These are phyloP conservation scores for Chlamydomonas sp. DNA, from an alignment of 139 green algal species.

Conservation along the genomic window DNA sequence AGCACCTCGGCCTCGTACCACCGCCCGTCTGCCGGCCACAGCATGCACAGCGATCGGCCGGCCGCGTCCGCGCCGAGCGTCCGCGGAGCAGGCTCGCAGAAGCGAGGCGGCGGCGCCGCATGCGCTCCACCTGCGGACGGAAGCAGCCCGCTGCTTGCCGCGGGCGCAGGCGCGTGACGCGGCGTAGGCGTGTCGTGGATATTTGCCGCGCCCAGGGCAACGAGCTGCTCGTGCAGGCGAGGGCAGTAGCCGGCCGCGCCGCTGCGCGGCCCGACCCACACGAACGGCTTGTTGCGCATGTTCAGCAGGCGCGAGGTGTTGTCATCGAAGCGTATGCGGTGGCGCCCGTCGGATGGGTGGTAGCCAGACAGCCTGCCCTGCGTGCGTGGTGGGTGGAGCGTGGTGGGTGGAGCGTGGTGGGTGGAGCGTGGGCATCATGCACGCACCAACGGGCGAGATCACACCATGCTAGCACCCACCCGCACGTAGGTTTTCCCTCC, in stretches of 20 bases:
- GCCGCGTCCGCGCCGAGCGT: background rate
- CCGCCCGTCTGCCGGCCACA: constrained; percentile 30
- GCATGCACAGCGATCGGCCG: constrained; percentile 35
- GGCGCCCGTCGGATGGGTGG: background rate
- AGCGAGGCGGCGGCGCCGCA: background rate
- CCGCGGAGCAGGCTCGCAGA: background rate
- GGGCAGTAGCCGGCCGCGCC: constrained; percentile 21
- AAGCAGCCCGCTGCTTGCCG: background rate
- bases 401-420: too few relatives aligned
- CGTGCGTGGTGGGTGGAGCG: too few relatives aligned
- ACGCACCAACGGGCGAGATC: too few relatives aligned
- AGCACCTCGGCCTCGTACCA: constrained; percentile 45
- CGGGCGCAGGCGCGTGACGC: too few relatives aligned
- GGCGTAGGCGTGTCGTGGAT: background rate
- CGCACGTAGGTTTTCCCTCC: too few relatives aligned
- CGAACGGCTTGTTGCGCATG: constrained; percentile 17
- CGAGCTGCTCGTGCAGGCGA: background rate
- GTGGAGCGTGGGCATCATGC: too few relatives aligned
- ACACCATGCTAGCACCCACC: too few relatives aligned
- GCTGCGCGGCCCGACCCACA: constrained; percentile 20
- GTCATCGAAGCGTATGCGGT: constrained; percentile 5
- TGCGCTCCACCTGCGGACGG: too few relatives aligned
- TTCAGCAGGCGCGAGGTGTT: background rate
- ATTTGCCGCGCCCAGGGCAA: constrained; percentile 8
- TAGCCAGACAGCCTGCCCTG: constrained; percentile 6